Conservation (phyloP, 202 grass and related monocot species). For the Schoenoplectus tabernaemontani region DNA sequence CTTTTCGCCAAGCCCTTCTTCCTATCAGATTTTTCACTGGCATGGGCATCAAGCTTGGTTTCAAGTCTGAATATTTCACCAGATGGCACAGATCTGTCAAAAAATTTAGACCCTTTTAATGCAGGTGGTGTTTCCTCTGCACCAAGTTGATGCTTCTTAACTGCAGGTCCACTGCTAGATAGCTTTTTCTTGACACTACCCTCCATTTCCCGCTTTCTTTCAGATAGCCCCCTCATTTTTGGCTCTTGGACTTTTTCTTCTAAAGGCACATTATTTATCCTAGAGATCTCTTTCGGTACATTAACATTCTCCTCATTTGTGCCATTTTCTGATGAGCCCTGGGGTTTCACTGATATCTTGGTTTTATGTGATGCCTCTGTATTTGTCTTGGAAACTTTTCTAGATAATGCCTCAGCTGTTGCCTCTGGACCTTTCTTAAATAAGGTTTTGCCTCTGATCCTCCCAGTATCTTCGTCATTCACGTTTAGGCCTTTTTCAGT, state of each 20-base stretch:
- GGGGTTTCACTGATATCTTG: background rate
- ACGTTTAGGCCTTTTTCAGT: background rate
- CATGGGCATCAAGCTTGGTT: conserved; percentile 16
- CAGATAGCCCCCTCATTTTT: conserved; percentile 5
- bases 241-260: conserved; percentile 8
- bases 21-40: conserved; percentile 13
- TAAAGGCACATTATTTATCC: background rate
- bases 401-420: conserved; percentile 24
- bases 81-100: background rate
- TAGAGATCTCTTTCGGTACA: background rate
- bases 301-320: background rate
- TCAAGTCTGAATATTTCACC: background rate
- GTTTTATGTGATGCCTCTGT: background rate
- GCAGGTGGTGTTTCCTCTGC: conserved; percentile 14
- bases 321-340: conserved; percentile 8
- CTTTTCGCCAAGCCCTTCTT: conserved; percentile 22
- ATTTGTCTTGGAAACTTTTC: conserved; percentile 30
- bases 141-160: conserved; percentile 13
- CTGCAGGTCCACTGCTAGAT: background rate
- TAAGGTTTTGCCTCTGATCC: background rate
- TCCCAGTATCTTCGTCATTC: background rate
- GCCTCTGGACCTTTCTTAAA: background rate
- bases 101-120: conserved; percentile 10
- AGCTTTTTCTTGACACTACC: conserved; percentile 8
- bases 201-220: conserved; percentile 17